Base-by-base conservation (phyloP, 1,139 yeast genomes). In the Yamadazyma dendronema region DNA sequence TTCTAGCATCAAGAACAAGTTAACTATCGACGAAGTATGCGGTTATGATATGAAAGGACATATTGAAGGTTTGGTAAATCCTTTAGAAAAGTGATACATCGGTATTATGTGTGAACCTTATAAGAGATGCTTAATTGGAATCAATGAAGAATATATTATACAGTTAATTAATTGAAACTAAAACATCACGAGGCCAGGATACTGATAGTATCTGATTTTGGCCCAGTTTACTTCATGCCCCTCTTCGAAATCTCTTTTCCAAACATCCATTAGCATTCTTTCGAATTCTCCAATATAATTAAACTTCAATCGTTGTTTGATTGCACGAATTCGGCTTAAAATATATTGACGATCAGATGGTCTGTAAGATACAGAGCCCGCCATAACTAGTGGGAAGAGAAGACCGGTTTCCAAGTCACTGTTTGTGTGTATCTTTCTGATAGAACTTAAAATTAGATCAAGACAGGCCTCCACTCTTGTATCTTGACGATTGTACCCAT, bases 11-110 rank as follows among this genome's bases (percentile, higher is more conserved):
- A 42, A 45, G 21, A 37, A 42, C 14, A 57, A 57, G 35, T 46
- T 57, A 34, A 56, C 62, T n/a, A 57, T 57, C 23, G 59, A 53
- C 16, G 62, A 57, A 39, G 60, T 57, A 4, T 56, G 62, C 40
- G 61, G 59, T 10, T 57, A 57, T 38, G 56, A 57, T 36, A 55
- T 57, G 56, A 52, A 52, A 36, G 37, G 36, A 2, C 52, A 53
- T 29, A 51, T 53, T 13, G 56, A 53, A 11, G 24, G 29, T 23
- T 23, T 49, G 14, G 43, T 43, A 11, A 17, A 7, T 17, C 4
- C 14, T 28, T 7, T 24, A 21, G 4, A 27, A 11, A 14, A n/a
- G n/a, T n/a, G n/a, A n/a, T n/a, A n/a, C n/a, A n/a, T n/a, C n/a
- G n/a, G 14, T 28, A 19, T 10, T 16, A 15, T 8, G 7, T 31